Conservation (phyloP, 2,329 filamentous ascomycete genomes). For the Fusarium graminum region DNA sequence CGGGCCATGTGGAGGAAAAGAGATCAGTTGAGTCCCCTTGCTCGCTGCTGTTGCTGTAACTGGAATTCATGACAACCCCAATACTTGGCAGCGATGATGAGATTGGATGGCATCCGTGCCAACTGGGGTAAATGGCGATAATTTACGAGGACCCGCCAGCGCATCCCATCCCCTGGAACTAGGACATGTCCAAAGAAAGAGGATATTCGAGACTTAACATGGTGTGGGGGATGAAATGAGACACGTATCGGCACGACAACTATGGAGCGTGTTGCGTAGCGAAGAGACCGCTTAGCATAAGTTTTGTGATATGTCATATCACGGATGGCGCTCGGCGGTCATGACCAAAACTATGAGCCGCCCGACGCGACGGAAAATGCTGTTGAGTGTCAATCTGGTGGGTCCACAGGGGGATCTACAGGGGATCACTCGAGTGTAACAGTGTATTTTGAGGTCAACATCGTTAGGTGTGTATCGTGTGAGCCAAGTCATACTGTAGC, state of each 20-base stretch:
- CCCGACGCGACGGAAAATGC: slow-evolving; percentile 29
- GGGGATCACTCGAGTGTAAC: slow-evolving; percentile 19
- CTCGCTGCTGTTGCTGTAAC: background rate
- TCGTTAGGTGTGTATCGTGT: background rate
- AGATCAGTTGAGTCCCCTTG: background rate
- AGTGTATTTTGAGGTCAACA: slow-evolving; percentile 15
- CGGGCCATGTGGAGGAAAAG: background rate
- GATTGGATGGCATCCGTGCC: background rate
- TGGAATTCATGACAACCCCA: background rate
- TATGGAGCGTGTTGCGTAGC: slow-evolving; percentile 5
- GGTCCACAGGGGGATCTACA: slow-evolving; percentile 8
- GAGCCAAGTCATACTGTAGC: background rate
- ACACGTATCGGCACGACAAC: slow-evolving; percentile 8
- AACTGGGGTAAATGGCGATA: background rate
- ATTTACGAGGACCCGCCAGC: background rate
- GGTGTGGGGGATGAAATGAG: slow-evolving; percentile 5
- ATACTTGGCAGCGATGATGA: background rate
- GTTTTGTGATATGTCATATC: slow-evolving; percentile 8
- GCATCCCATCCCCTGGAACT: background rate
- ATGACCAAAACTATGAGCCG: slow-evolving; percentile 9
- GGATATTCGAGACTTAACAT: slow-evolving; percentile 8
- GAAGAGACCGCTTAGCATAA: background rate
- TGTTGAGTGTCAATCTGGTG: slow-evolving; percentile 3
- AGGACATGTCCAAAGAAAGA: background rate
- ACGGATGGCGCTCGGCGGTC: background rate